A percentile compares a stretch with the other conserved stretches of the same genome.
phyloP scores from a whole-genome alignment of 2,329 filamentous ascomycete species.

The Fusarium sp. region DNA sequence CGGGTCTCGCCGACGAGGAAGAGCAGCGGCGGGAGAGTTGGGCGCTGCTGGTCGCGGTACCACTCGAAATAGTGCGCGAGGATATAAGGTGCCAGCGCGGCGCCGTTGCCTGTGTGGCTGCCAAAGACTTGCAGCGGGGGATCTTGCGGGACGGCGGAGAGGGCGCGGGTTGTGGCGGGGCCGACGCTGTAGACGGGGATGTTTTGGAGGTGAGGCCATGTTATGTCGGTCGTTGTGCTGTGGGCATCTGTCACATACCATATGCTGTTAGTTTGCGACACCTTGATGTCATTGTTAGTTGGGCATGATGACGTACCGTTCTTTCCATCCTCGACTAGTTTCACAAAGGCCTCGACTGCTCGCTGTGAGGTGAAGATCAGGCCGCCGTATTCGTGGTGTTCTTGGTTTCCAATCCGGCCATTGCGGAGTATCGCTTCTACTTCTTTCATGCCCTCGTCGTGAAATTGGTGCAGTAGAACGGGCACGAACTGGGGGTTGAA shows the following conservation, averaged over 20 bases:
- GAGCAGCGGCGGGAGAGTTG: conserved; percentile 70
- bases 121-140: conserved; percentile 73
- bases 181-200: conserved; percentile 80
- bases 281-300: not conserved
- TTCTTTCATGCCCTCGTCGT: conserved; percentile 64
- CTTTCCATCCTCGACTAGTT: conserved; percentile 65
- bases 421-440: conserved; percentile 61
- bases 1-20: conserved; percentile 93
- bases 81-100: conserved; percentile 80
- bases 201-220: conserved; percentile 64
- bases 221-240: not conserved
- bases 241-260: conserved; percentile 17
- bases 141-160: conserved; percentile 63
- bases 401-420: conserved; percentile 51
- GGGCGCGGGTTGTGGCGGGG: conserved; percentile 79
- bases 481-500: conserved; percentile 78
- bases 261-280: not conserved
- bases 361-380: conserved; percentile 86
- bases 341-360: conserved; percentile 79
- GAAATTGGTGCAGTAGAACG: conserved; percentile 76
- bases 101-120: conserved; percentile 84
- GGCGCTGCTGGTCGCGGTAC: conserved; percentile 53
- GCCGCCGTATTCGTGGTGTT: conserved; percentile 69
- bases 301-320: conserved; percentile 40
- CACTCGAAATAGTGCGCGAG: conserved; percentile 75